Percentiles rank a stretch among this genome's conserved stretches.
Conservation (phyloP, 495 filamentous ascomycete genomes). For the Apiosordaria backusii region DNA sequence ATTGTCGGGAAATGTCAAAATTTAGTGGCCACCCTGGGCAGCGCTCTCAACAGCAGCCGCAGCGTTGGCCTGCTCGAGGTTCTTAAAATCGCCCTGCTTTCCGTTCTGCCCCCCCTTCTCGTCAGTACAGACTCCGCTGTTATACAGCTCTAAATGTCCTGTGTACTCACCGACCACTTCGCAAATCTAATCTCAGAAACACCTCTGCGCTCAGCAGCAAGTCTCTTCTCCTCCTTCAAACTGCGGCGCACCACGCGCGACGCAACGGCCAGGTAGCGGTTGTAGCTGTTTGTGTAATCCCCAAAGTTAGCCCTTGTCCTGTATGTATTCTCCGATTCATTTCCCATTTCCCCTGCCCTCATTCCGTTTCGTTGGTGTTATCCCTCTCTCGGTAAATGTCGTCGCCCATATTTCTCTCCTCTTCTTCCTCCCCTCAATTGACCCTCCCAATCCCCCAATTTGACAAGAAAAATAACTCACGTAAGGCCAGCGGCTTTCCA, state of each 20-base stretch:
- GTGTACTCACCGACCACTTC: constrained; percentile 86
- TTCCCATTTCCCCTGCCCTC: too few species aligned
- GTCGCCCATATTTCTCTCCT: constrained; percentile 1
- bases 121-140: constrained; percentile 27
- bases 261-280: constrained; percentile 76
- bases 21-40: constrained; percentile 22
- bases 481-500: constrained; percentile 98
- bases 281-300: constrained; percentile 65
- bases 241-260: constrained; percentile 80
- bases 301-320: constrained; percentile 23
- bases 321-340: neutral
- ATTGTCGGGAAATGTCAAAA: neutral
- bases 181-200: constrained; percentile 87
- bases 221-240: constrained; percentile 87
- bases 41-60: constrained; percentile 52
- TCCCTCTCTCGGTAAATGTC: neutral
- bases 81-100: constrained; percentile 87
- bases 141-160: neutral
- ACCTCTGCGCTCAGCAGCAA: constrained; percentile 83
- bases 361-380: too few species aligned
- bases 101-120: constrained; percentile 63
- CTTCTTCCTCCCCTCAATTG: neutral
- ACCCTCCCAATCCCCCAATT: neutral
- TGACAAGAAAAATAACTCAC: constrained; percentile 51
- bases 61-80: constrained; percentile 68